A percentile compares a stretch with the other conserved stretches of the same genome.
These are phyloP conservation scores for Mycosphaerella sp. DNA, from an alignment of 2,329 filamentous ascomycete genomes.

Conservation along the genomic window DNA sequence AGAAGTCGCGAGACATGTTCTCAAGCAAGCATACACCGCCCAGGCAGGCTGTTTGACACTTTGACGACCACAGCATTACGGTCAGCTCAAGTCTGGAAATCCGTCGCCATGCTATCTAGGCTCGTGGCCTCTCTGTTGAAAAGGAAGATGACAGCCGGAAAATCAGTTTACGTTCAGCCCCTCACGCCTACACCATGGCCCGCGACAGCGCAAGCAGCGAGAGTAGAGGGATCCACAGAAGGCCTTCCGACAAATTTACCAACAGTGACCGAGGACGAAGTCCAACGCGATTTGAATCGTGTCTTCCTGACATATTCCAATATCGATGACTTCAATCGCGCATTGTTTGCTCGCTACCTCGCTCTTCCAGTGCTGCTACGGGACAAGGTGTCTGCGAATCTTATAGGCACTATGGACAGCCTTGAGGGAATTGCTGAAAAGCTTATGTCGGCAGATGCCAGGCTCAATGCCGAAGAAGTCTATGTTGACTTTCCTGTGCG, in stretches of 20 bases:
- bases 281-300: neutral
- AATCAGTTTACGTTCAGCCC: neutral
- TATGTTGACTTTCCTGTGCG: neutral
- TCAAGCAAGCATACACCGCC: neutral
- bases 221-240: neutral
- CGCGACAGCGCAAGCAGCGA: neutral
- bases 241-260: too few relatives aligned
- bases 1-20: neutral
- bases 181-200: neutral
- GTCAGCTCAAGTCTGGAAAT: neutral
- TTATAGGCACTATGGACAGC: slow-evolving; percentile 1
- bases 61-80: neutral
- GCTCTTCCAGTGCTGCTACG: neutral
- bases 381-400: slow-evolving; percentile 3
- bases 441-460: neutral
- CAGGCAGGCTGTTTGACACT: neutral
- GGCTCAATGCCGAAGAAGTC: neutral
- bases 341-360: slow-evolving; percentile 1
- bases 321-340: neutral
- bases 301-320: neutral
- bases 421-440: neutral
- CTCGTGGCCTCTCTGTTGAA: neutral
- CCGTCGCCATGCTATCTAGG: neutral
- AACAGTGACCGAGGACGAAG: neutral
- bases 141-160: neutral